Percentiles rank a stretch among this genome's conserved stretches.
These are phyloP conservation scores for Pseudisothecium myosuroides DNA, from an alignment of 225 moss, liverwort and hornwort genomes.

Conservation along the genomic window DNA sequence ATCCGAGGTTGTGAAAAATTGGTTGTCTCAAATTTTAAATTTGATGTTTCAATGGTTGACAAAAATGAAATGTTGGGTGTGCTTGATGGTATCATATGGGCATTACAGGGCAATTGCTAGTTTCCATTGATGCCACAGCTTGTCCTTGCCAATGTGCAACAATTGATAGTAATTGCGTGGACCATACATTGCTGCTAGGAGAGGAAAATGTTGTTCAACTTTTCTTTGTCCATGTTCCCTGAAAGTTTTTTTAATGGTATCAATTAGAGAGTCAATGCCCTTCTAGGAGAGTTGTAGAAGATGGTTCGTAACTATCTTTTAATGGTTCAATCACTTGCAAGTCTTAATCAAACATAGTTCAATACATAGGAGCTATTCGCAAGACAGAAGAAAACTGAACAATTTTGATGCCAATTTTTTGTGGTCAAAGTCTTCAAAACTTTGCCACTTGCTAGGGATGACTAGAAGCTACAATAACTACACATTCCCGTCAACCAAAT, in stretches of 20 bases:
- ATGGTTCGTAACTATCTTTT: rapidly evolving
- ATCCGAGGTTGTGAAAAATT: rapidly evolving
- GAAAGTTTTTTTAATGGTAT: background rate
- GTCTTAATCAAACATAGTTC: too few relatives aligned
- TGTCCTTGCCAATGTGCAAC: rapidly evolving
- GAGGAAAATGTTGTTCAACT: background rate
- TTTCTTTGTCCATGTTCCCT: background rate
- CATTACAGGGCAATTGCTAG: rapidly evolving
- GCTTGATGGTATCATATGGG: rapidly evolving
- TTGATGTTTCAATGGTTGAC: background rate
- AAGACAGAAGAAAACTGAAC: background rate
- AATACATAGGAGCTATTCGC: rapidly evolving
- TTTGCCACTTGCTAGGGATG: rapidly evolving
- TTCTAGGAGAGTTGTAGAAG: background rate
- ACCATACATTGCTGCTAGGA: background rate
- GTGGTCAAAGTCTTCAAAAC: background rate
- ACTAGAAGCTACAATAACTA: background rate
- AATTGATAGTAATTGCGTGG: rapidly evolving
- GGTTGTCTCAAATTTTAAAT: background rate
- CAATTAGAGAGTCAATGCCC: background rate
- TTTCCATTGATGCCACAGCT: rapidly evolving
- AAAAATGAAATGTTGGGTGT: rapidly evolving
- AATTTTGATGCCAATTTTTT: background rate
- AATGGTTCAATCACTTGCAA: too few relatives aligned
- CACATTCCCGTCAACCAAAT: rapidly evolving